A percentile compares a stretch with the other conserved stretches of the same genome.
Conservation (phyloP, 1,139 yeast species). For the Debaryomyces sp. region DNA sequence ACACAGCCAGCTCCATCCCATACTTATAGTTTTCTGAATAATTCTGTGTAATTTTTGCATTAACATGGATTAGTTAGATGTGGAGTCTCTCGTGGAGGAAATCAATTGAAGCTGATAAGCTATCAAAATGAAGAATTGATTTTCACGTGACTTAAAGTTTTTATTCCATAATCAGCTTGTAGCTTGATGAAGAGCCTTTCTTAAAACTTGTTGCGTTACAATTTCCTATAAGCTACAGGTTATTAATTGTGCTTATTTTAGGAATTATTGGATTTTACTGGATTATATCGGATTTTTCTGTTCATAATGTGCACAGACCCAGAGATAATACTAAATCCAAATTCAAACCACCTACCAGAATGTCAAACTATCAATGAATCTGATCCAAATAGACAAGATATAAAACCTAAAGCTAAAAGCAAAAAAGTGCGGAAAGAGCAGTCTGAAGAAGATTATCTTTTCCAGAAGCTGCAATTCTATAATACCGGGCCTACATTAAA, state of each 20-base stretch:
- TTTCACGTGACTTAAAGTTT: neutral
- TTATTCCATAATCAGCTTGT: neutral
- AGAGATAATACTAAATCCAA: conserved; percentile 1
- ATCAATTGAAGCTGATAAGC: neutral
- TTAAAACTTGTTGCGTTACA: neutral
- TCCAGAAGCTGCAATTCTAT: conserved; percentile 48
- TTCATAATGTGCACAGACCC: neutral
- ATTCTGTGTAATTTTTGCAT: no score
- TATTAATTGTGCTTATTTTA: no score
- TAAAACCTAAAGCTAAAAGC: neutral
- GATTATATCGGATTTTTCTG: neutral
- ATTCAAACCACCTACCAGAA: conserved; percentile 2
- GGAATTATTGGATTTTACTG: no score
- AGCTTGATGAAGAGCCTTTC: neutral
- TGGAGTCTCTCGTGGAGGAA: neutral
- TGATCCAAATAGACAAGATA: neutral
- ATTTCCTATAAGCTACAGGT: neutral
- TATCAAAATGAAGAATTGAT: neutral
- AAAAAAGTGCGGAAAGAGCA: conserved; percentile 53
- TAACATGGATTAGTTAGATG: no score
- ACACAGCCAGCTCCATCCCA: no score
- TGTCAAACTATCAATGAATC: conserved; percentile 3
- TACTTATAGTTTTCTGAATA: no score
- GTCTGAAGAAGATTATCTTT: conserved; percentile 52
- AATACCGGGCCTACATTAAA: conserved; percentile 54